Conservation (phyloP, 2,329 filamentous ascomycete genomes). For the Aspergillus ochraceoroseus region DNA sequence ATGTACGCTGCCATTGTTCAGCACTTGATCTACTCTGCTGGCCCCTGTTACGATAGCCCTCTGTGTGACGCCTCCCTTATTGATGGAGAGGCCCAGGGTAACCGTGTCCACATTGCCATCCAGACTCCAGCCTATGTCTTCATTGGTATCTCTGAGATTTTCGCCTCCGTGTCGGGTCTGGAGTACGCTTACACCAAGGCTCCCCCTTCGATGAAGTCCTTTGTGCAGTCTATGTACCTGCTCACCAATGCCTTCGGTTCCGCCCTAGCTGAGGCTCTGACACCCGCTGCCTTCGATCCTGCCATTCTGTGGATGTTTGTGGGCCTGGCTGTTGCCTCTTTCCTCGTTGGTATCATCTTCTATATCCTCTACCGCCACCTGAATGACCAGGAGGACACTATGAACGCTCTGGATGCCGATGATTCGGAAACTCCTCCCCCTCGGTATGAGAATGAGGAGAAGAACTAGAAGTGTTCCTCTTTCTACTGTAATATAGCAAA, state of each 20-base stretch:
- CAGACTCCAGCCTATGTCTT: constrained; percentile 45
- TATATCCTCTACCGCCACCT: constrained; percentile 49
- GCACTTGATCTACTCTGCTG: constrained; percentile 51
- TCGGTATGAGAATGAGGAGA: constrained; percentile 1
- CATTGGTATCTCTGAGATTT: constrained; percentile 51
- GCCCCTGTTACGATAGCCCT: constrained; percentile 49
- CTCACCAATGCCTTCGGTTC: constrained; percentile 56
- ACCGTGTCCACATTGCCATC: constrained; percentile 44
- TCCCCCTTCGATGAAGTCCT: constrained; percentile 62
- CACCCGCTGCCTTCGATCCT: constrained; percentile 59
- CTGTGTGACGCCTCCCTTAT: constrained; percentile 32
- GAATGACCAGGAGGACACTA: constrained; percentile 47
- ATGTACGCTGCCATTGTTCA: constrained; percentile 58
- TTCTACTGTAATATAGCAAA: too few relatives aligned
- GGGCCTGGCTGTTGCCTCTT: constrained; percentile 51
- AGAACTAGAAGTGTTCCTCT: background rate
- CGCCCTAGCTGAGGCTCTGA: constrained; percentile 58
- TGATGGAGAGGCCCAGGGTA: constrained; percentile 34
- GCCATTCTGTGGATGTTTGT: constrained; percentile 63
- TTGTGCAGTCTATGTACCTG: constrained; percentile 54
- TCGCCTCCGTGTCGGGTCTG: constrained; percentile 62
- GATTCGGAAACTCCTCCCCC: constrained; percentile 24
- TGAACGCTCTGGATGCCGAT: constrained; percentile 48
- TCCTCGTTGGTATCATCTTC: constrained; percentile 51
- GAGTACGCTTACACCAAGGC: constrained; percentile 73